Evolutionary conservation across 371 early-diverging fungal species (phyloP).

Genomic region (Syncephalastrum racemosum): DNA sequence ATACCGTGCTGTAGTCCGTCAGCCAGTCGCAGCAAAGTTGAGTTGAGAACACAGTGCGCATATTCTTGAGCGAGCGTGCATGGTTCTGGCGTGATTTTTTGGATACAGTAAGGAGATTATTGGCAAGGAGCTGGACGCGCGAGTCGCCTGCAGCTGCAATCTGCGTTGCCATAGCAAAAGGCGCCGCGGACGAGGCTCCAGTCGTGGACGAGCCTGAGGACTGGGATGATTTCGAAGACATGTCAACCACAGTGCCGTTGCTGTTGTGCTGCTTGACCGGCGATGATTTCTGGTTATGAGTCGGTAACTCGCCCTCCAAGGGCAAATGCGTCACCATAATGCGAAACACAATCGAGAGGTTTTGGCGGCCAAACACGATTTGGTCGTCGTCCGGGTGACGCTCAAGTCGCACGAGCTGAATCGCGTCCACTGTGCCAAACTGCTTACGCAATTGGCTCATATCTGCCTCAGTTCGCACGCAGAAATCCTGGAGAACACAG

Average conservation of each 20-base stretch:
- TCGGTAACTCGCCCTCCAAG: slow-evolving; percentile 25
- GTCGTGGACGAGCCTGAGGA: slow-evolving; percentile 14
- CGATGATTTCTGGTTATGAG: too few species aligned
- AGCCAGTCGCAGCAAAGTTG: slow-evolving; percentile 62
- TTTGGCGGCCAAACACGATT: slow-evolving; percentile 24
- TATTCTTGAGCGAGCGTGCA: slow-evolving; percentile 13
- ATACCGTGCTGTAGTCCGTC: slow-evolving; percentile 54
- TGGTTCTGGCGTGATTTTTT: slow-evolving; percentile 11
- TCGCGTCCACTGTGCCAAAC: slow-evolving; percentile 30
- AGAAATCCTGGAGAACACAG: slow-evolving; percentile 51
- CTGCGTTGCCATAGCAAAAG: slow-evolving; percentile 17
- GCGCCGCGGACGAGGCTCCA: slow-evolving; percentile 11
- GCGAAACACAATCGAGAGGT: slow-evolving; percentile 26
- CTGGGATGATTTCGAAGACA: slow-evolving; percentile 9
- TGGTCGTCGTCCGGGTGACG: slow-evolving; percentile 42
- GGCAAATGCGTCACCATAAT: slow-evolving; percentile 43
- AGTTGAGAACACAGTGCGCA: slow-evolving; percentile 36
- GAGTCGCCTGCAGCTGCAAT: slow-evolving; percentile 19
- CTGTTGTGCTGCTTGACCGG: not conserved
- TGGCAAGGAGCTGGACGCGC: slow-evolving; percentile 37
- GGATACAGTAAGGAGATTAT: slow-evolving; percentile 38
- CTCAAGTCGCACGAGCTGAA: slow-evolving; percentile 31
- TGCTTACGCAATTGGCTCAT: slow-evolving; percentile 23
- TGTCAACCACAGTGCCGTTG: not conserved
- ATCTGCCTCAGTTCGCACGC: slow-evolving; percentile 35